Base-by-base conservation (phyloP, 306 rosid species). In the Amphicarpaea edgeworthii region DNA sequence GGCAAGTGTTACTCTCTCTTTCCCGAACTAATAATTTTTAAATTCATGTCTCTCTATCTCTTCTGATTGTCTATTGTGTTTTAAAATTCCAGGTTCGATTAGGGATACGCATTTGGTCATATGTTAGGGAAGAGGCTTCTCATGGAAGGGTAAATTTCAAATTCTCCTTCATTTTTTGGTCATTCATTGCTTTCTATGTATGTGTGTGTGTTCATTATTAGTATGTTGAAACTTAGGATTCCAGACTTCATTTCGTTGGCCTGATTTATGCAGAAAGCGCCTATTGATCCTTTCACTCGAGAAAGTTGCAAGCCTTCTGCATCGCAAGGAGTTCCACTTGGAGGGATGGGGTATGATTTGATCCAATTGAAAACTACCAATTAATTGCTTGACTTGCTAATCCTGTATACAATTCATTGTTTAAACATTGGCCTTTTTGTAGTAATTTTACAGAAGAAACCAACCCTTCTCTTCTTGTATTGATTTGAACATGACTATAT, bases 231-330 rank as follows among this genome's bases (percentile, higher is more conserved):
- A 75, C 55, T 73, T 78, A 61, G 34, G 66, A 67, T 68, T 64
- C 68, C 28, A 47, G 34, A 81, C 70, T 73, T 83, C 67, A 70
- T 49, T 67, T 61, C 57, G 23, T 45, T 76, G 71, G 30, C n/a
- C 42, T 82, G 82, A 57, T 74, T 55, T 68, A 20, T 83, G 86
- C 93, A 95, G 99, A 95, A 92, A 88, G 97, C 99, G 23, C 99
- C 99, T 23, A 95, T 95, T 71, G 99, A 95, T 86, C 99, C 97
- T 81, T 95, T 95, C 86, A 90, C 90, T 69, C 86, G 97, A 78
- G 96, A 88, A 80, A 89, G 90, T 86, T 95, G 97, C 91, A 90
- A 90, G 86, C 99, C 99, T 68, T 95, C 99, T 68, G 97, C 99
- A 69, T 78, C 99, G 65, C 99, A 92, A 85, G 99, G 99, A 55